phyloP scores from a whole-genome alignment of 106 monocot species.

The Dioscorea alata region DNA sequence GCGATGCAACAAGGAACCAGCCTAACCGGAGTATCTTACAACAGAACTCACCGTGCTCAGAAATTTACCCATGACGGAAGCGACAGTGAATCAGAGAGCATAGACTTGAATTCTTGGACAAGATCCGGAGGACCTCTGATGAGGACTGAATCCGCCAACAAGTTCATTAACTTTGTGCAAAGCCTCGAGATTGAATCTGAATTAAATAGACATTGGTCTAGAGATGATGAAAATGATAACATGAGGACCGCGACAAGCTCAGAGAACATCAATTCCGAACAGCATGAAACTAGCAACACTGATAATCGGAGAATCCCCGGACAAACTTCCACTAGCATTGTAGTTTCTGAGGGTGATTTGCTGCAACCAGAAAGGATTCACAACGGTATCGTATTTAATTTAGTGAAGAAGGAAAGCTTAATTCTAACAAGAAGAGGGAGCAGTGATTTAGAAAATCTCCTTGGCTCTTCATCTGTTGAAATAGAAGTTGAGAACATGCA shows the following conservation, averaged over 20 bases:
- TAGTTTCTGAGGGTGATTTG: constrained; percentile 78
- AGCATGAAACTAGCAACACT: constrained; percentile 2
- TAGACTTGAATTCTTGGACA: constrained; percentile 80
- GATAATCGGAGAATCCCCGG: background rate
- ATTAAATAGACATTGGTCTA: constrained; percentile 11
- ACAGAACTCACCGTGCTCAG: background rate
- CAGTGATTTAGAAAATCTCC: constrained; percentile 14
- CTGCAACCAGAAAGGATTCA: constrained; percentile 70
- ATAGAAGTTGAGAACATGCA: constrained; percentile 47
- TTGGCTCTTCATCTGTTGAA: constrained; percentile 9
- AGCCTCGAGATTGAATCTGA: constrained; percentile 41
- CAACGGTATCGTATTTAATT: constrained; percentile 75
- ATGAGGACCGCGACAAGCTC: constrained; percentile 12
- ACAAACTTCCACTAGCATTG: constrained; percentile 35
- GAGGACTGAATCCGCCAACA: constrained; percentile 78
- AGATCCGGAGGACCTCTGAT: constrained; percentile 79
- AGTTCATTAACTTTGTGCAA: constrained; percentile 68
- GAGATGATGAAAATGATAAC: constrained; percentile 27
- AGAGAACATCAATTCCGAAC: constrained; percentile 28
- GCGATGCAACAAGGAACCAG: constrained; percentile 4
- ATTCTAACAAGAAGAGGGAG: constrained; percentile 4
- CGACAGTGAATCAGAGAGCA: constrained; percentile 81
- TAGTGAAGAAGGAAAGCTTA: constrained; percentile 59
- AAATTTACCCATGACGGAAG: constrained; percentile 43
- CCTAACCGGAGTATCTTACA: background rate